These are phyloP conservation scores for Bryopsis sp. DNA, from an alignment of 139 green algal species.

Conservation along the genomic window DNA sequence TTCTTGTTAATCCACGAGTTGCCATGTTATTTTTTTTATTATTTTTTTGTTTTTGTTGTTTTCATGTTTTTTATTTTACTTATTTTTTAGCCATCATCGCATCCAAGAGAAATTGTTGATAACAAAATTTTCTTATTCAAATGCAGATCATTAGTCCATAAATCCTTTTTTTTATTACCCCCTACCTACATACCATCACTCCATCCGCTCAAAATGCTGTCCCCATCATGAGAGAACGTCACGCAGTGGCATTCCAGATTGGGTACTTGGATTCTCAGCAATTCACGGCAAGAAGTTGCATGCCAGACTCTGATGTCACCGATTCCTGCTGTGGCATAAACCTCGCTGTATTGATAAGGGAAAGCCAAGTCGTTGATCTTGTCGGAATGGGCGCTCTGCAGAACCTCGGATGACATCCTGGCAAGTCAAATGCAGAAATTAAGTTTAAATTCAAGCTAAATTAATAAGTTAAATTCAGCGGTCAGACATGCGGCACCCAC, in stretches of 20 bases:
- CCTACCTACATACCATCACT: slow-evolving; percentile 44
- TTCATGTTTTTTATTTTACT: too few species aligned
- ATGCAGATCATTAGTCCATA: neutral
- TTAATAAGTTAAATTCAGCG: too few species aligned
- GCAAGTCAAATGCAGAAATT: too few species aligned
- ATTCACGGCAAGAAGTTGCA: slow-evolving; percentile 55
- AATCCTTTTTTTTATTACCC: too few species aligned
- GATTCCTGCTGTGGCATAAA: slow-evolving; percentile 60
- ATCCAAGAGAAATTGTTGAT: too few species aligned
- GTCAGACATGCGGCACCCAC: too few species aligned
- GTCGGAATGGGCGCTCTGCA: slow-evolving; percentile 60
- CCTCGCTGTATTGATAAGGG: slow-evolving; percentile 47
- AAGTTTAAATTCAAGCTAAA: too few species aligned
- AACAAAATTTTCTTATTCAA: slow-evolving; percentile 27
- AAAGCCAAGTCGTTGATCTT: slow-evolving; percentile 66
- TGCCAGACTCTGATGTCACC: slow-evolving; percentile 74
- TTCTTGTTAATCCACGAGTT: too few species aligned
- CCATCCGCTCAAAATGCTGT: slow-evolving; percentile 61
- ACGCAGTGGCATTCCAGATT: slow-evolving; percentile 74
- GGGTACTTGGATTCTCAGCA: slow-evolving; percentile 65
- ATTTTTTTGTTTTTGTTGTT: too few species aligned
- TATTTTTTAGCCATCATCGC: too few species aligned
- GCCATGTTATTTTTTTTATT: too few species aligned
- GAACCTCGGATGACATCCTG: slow-evolving; percentile 48
- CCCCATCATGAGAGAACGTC: slow-evolving; percentile 56